Evolutionary conservation across 2,329 filamentous ascomycete species (phyloP).

Genomic region (Aphanoascus verrucosus): DNA sequence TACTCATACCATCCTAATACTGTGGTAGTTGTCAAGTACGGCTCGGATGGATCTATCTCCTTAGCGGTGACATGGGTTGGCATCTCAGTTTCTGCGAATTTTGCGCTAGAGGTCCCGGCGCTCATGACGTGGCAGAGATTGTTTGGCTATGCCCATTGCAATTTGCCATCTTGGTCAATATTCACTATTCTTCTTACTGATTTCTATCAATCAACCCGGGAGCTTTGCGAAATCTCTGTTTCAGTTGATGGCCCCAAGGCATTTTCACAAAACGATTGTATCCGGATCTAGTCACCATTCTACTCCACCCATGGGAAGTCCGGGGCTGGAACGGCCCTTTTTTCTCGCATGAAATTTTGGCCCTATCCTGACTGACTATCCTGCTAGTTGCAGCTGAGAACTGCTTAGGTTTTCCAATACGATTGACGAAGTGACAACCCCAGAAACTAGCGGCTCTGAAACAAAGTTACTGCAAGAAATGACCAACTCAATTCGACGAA

Average conservation of each 20-base stretch:
- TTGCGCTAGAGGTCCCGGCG: slow-evolving; percentile 8
- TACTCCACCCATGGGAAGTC: neutral
- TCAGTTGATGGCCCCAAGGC: neutral
- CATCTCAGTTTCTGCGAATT: slow-evolving; percentile 4
- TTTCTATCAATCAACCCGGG: neutral
- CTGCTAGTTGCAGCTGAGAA: neutral
- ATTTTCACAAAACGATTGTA: neutral
- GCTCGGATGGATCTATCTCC: slow-evolving; percentile 1
- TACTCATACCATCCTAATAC: neutral
- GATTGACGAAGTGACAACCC: neutral
- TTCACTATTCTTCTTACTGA: neutral
- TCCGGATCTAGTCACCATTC: neutral
- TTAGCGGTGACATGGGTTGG: slow-evolving; percentile 11
- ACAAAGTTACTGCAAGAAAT: slow-evolving; percentile 1
- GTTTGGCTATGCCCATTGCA: slow-evolving; percentile 11
- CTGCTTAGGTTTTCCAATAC: neutral
- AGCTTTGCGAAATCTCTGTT: neutral
- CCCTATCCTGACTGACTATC: neutral
- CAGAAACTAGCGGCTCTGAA: neutral
- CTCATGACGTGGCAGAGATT: slow-evolving; percentile 17
- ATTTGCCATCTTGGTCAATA: neutral
- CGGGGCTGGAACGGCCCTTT: neutral
- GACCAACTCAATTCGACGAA: neutral
- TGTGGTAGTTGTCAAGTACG: neutral
- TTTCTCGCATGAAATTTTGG: neutral